Base-by-base conservation (phyloP, 1,284 basidiomycete genomes). In the Microbotryomycetes sp. region DNA sequence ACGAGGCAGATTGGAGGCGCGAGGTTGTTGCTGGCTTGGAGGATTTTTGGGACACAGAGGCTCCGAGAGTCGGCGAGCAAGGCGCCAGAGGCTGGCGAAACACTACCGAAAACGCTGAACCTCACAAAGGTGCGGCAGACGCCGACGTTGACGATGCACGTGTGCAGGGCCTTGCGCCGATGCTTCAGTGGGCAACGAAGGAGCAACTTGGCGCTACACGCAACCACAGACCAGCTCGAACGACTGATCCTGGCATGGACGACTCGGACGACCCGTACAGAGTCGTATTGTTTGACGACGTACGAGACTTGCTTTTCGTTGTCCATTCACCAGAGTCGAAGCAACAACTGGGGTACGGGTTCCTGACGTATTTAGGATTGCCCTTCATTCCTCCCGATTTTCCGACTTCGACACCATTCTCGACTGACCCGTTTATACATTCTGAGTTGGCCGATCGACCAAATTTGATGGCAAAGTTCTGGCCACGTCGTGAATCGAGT, bases 281-380 rank as follows among this genome's bases (percentile, higher is more conserved):
- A 1, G 83, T 83, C 2, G 80, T 94, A 25, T 77, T 97, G 16
- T 90, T 92, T 74, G 79, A 82, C 50, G 92, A 97, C 72, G 81
- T 96, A 60, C 81, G 82, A 14, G 76, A 83, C 2, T 79, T 92
- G 52, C 80, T 97, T 23, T 77, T 89, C 58, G 72, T 81, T 31
- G 71, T 93, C 31, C 77, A 77, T 12, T 80, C 81, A 3, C 69
- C 75, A 3, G 76, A 76, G 45, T 83, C 84, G 0, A 83, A 83
- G 71, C 73, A 82, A 25, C 80, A 83, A 32, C 84, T 92, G 68
- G 82, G 88, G 16, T 77, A 87, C 62, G 81, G 85, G 6, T 91
- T 88, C 82, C 79, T 96, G 36, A 83, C 85, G 19, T 82, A 88
- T 70, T 76, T 88, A 26, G 90, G 89, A 14, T 79, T 94, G 19